phyloP scores from a whole-genome alignment of 129 eudicot species.

The Chrysanthemum seticuspe region DNA sequence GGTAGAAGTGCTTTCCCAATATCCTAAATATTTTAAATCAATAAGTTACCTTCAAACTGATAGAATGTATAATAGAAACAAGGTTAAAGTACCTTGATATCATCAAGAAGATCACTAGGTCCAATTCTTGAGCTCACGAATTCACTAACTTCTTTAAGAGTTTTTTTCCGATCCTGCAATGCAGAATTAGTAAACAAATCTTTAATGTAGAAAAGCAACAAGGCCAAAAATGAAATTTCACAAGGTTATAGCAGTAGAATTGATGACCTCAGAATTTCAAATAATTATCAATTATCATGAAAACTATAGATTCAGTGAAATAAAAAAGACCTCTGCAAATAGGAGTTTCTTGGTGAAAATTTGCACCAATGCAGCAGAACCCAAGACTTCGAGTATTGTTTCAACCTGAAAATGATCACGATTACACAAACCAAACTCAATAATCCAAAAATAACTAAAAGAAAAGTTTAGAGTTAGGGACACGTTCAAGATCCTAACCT shows the following conservation, averaged over 20 bases:
- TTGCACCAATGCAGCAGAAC: conserved; percentile 89
- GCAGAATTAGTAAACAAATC: conserved; percentile 13
- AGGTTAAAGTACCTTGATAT: conserved; percentile 57
- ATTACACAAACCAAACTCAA: conserved; percentile 5
- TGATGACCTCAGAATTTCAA: neutral
- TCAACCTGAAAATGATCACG: conserved; percentile 58
- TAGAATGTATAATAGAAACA: neutral
- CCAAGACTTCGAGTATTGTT: conserved; percentile 78
- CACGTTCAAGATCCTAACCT: conserved; percentile 43
- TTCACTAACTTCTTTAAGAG: conserved; percentile 69
- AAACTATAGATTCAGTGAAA: conserved; percentile 1
- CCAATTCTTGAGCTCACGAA: conserved; percentile 56
- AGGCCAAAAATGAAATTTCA: conserved; percentile 12
- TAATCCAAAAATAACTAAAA: neutral
- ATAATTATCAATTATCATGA: conserved; percentile 3
- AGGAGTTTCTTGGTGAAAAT: conserved; percentile 83
- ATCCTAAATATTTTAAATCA: conserved; percentile 45
- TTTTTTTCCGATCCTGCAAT: conserved; percentile 80
- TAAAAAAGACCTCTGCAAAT: conserved; percentile 73
- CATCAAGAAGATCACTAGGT: conserved; percentile 78
- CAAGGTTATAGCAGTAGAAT: conserved; percentile 4
- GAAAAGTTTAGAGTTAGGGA: neutral
- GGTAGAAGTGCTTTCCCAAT: conserved; percentile 93
- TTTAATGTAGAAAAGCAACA: conserved; percentile 16
- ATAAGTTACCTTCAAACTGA: neutral